Conservation (phyloP, 179 eudicot species). For the Spergularia azorica region DNA sequence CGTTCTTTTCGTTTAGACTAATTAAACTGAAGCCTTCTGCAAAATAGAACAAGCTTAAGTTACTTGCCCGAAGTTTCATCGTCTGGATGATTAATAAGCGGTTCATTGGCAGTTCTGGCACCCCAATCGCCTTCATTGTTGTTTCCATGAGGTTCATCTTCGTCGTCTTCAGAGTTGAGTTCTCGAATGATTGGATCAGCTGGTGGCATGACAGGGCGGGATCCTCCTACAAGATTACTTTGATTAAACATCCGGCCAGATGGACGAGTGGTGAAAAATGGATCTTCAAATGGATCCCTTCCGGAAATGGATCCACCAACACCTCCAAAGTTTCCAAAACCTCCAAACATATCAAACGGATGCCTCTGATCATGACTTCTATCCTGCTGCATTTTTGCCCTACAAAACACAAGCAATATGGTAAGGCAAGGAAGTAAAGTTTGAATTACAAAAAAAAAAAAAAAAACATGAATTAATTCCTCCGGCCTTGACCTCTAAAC, state of each 20-base stretch:
- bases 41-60: not conserved
- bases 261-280: slow-evolving; percentile 66
- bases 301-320: slow-evolving; percentile 49
- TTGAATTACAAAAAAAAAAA: too few relatives aligned
- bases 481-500: not conserved
- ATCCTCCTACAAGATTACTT: slow-evolving; percentile 22
- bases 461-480: not conserved
- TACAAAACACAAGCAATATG: not conserved
- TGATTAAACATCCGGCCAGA: slow-evolving; percentile 38
- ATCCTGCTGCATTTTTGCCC: slow-evolving; percentile 45
- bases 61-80: slow-evolving; percentile 55
- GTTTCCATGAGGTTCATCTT: slow-evolving; percentile 16
- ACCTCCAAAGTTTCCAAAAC: slow-evolving; percentile 38
- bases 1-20: too few relatives aligned
- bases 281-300: slow-evolving; percentile 73
- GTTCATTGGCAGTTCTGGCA: slow-evolving; percentile 36
- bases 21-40: not conserved
- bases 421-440: not conserved
- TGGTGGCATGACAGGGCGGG: slow-evolving; percentile 29
- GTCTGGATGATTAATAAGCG: slow-evolving; percentile 80
- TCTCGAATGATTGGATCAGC: slow-evolving; percentile 63
- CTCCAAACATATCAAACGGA: slow-evolving; percentile 44
- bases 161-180: slow-evolving; percentile 56
- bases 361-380: slow-evolving; percentile 36
- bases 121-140: slow-evolving; percentile 25